Percentiles rank a stretch among this genome's conserved stretches.
These are phyloP conservation scores for Ceratocystis destructans DNA, from an alignment of 2,329 filamentous ascomycete species.

Conservation along the genomic window DNA sequence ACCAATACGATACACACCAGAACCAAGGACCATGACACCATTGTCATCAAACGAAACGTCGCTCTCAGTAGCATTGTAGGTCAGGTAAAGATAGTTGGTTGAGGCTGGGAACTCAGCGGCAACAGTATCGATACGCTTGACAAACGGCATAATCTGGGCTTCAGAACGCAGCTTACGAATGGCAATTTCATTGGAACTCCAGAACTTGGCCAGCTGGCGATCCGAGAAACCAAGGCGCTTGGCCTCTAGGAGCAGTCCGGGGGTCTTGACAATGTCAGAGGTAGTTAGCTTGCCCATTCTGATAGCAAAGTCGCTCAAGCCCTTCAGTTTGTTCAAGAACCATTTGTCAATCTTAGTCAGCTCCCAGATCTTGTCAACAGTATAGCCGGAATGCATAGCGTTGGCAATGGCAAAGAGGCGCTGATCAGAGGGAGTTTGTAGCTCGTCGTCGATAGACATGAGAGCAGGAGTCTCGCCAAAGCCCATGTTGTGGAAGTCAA, in stretches of 20 bases:
- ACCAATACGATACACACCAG: conserved; percentile 91
- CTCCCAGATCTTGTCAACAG: conserved; percentile 94
- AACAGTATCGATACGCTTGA: conserved; percentile 98
- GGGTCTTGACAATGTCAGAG: conserved; percentile 49
- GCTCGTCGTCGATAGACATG: conserved; percentile 90
- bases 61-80: conserved; percentile 80
- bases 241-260: conserved; percentile 59
- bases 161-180: conserved; percentile 76
- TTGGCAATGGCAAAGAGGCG: conserved; percentile 95
- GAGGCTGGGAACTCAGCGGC: conserved; percentile 89
- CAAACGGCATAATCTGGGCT: conserved; percentile 69
- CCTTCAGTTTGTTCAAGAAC: conserved; percentile 89
- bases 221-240: conserved; percentile 94
- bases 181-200: conserved; percentile 85
- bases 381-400: conserved; percentile 88
- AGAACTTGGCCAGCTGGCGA: conserved; percentile 84
- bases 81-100: conserved; percentile 94
- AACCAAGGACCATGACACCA: conserved; percentile 91
- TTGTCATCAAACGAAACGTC: conserved; percentile 78
- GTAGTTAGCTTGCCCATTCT: conserved; percentile 53
- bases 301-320: conserved; percentile 77
- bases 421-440: conserved; percentile 95
- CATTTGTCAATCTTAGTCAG: conserved; percentile 98
- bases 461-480: conserved; percentile 78
- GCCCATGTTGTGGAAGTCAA: conserved; percentile 89